Percentiles rank a stretch among this genome's conserved stretches.
phyloP scores from a whole-genome alignment of 768 basidiomycete species.

The Megacollybia marginata region DNA sequence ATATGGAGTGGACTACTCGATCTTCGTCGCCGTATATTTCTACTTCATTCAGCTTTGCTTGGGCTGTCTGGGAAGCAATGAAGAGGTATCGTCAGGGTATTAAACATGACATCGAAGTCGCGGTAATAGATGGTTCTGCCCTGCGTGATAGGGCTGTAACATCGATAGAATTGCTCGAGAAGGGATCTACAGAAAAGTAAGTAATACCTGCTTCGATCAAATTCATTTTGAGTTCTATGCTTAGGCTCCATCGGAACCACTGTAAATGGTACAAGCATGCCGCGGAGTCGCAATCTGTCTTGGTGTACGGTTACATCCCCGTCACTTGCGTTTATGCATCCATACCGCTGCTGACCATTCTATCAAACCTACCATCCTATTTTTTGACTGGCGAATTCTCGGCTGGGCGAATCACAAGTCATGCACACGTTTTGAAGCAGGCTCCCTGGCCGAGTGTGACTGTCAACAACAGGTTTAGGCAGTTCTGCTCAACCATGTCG shows the following conservation, averaged over 20 bases:
- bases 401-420: neutral
- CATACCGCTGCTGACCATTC: constrained; percentile 55
- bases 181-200: constrained; percentile 48
- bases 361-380: constrained; percentile 68
- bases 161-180: constrained; percentile 54
- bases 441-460: constrained; percentile 44
- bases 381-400: constrained; percentile 28
- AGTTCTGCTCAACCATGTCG: constrained; percentile 67
- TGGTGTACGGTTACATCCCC: constrained; percentile 65
- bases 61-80: constrained; percentile 79
- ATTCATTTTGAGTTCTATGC: constrained; percentile 3
- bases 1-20: constrained; percentile 78
- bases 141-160: constrained; percentile 54
- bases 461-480: constrained; percentile 54
- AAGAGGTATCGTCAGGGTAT: constrained; percentile 64
- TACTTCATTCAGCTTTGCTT: constrained; percentile 73
- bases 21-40: constrained; percentile 64
- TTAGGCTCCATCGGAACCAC: constrained; percentile 53
- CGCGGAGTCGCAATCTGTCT: constrained; percentile 68
- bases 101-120: constrained; percentile 74
- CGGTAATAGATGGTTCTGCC: constrained; percentile 64
- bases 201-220: constrained; percentile 11
- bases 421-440: constrained; percentile 25
- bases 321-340: constrained; percentile 60
- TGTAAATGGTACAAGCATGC: constrained; percentile 76